Evolutionary conservation across 2,329 filamentous ascomycete genomes (phyloP), one percentile per base, ranked within the genome.

Genomic region (Mollisia scopiformis): DNA sequence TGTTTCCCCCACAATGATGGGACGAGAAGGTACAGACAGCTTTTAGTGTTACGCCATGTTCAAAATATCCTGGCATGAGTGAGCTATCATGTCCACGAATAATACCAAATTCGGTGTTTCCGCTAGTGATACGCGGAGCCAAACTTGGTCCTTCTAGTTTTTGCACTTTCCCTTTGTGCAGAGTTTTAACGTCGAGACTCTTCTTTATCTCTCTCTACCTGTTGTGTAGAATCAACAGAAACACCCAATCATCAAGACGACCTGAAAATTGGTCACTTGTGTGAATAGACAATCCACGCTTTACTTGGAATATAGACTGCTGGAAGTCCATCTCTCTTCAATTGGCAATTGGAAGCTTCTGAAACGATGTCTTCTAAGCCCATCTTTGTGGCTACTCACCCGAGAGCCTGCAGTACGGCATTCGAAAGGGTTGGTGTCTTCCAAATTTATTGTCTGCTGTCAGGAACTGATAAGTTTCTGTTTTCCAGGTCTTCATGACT

Each of bases 331-430:
- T 19, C n/a, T 13, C 33, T 37, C 27, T 46, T 33, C 21, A 58
- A 23, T 27, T 31, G 1, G 16, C 30, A 27, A 50, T 13, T n/a
- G 47, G 31, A 21, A 46, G 47, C 37, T 3, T 33, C 57, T 62
- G 57, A 58, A 70, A 81, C 67, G 67, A 93, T 93, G 90, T 87
- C 89, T 69, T 83, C 79, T 75, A 95, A 88, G 74, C 90, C 91
- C 39, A 91, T 98, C 75, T 98, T 98, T 75, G 88, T 95, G 72
- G 92, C 89, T 60, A 98, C 95, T 71, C 94, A 98, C 78, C 95
- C 95, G 35, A 85, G 95, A 77, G 92, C 94, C 66, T 97, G 93
- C 81, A 97, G 93, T 59, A 98, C 95, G 52, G 95, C 95, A 30
- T 99, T 98, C 79, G 95, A 99, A 82, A 84, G 94, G 77, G 94